Evolutionary conservation across 371 early-diverging fungal genomes (phyloP), one percentile per base, ranked within the genome.

Genomic region (Mucor irregularis): DNA sequence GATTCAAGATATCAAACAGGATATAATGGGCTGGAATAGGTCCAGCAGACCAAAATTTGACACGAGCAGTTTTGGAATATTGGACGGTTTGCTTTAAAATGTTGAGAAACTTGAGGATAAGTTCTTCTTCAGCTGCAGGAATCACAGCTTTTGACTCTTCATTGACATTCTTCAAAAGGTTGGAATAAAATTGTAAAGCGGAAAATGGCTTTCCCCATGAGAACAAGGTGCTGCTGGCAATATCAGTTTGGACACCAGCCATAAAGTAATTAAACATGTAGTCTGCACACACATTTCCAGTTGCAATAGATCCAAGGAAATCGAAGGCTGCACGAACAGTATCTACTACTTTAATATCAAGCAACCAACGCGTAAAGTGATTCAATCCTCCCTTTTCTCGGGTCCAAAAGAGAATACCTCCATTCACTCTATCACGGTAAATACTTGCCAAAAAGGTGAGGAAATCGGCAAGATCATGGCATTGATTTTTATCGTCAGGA

Each of bases 371-470:
- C 50, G 91, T 55, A 56, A 96, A 93, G 28, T 79, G 72, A 26
- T 82, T 71, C 37, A 92, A 72, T 9, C 85, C 74, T 21, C 62
- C 67, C 25, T 78, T 84, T 26, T 80, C 78, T 25, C 68, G 73
- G 22, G 73, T 58, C 95, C 95, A 95, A 68, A 90, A 95, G 10
- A 80, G 76, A 24, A 86, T 58, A 1, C 92, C 93, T 2, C 84
- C 80, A 48, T 94, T 90, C 1, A 87, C 84, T 7, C 89, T 68
- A 34, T 86, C 82, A 13, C 83, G 72, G 74, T 88, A 93, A 2
- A 94, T 64, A 26, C 74, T 74, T 7, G 90, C 79, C 7, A 93
- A 76, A 30, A 89, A 73, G n/a, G 73, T 63, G 34, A 89, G 82
- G 34, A 90, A 81, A 1, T 84, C 75, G 60, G 84, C 84, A 1